Conservation (phyloP, 1,139 yeast genomes). For the Nakaseomyces glabratus region DNA sequence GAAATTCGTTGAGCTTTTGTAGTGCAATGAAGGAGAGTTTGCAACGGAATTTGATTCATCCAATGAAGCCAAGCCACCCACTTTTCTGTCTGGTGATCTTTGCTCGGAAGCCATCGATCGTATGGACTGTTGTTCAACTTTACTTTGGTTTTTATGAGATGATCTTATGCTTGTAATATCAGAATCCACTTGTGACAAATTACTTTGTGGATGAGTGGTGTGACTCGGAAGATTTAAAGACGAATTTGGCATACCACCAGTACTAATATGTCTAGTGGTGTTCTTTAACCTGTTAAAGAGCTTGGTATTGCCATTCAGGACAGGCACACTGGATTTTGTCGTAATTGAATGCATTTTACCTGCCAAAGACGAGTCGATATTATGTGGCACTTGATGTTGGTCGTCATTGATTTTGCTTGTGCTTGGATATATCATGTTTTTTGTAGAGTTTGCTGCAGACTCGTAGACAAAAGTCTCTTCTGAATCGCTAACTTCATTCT, state of each 20-base stretch:
- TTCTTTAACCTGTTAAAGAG: conserved; percentile 26
- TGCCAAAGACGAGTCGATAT: conserved; percentile 15
- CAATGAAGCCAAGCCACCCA: conserved; percentile 10
- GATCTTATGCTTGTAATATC: conserved; percentile 22
- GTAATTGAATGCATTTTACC: conserved; percentile 12
- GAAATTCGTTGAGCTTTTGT: conserved; percentile 3
- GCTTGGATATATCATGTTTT: conserved; percentile 28
- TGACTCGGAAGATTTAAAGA: conserved; percentile 8
- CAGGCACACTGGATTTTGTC: conserved; percentile 29
- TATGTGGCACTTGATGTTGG: conserved; percentile 7
- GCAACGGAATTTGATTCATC: neutral
- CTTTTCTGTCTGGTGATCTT: conserved; percentile 25
- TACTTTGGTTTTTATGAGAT: conserved; percentile 11
- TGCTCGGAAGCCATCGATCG: conserved; percentile 21
- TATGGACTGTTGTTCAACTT: conserved; percentile 21
- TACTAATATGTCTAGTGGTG: conserved; percentile 28
- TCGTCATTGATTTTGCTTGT: conserved; percentile 9
- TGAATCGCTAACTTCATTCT: conserved; percentile 74
- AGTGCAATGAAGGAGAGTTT: conserved; percentile 2
- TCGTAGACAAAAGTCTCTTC: conserved; percentile 95
- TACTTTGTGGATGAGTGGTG: conserved; percentile 5
- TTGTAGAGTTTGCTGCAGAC: conserved; percentile 35
- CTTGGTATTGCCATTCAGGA: conserved; percentile 26
- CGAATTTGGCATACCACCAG: conserved; percentile 24
- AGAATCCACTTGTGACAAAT: conserved; percentile 8